Evolutionary conservation across 164 flowering plant genomes (phyloP).

Genomic region (Paratinospora sagittata): DNA sequence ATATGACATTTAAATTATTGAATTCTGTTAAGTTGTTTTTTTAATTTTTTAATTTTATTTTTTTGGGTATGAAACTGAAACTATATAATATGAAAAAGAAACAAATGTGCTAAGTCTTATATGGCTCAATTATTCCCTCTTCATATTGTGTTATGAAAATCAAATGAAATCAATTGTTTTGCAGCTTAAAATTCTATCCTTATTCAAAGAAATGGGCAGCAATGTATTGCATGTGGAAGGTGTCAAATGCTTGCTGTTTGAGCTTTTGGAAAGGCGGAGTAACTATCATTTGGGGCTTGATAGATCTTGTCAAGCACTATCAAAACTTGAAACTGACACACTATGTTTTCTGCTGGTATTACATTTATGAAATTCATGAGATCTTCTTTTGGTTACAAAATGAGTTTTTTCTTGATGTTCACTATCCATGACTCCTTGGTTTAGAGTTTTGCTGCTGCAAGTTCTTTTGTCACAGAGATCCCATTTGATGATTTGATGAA

Average conservation of each 20-base stretch:
- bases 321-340: conserved; percentile 47
- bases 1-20: neutral
- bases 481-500: conserved; percentile 35
- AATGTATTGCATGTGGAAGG: conserved; percentile 38
- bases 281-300: conserved; percentile 25
- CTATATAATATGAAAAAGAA: no score
- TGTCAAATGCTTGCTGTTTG: conserved; percentile 41
- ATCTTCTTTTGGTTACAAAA: conserved; percentile 1
- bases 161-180: conserved; percentile 13
- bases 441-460: conserved; percentile 39
- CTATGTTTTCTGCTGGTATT: conserved; percentile 79
- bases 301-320: conserved; percentile 31
- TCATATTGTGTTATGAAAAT: neutral
- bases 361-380: neutral
- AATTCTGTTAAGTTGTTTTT: neutral
- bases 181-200: conserved; percentile 63
- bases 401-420: neutral
- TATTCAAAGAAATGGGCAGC: conserved; percentile 59
- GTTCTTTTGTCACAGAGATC: conserved; percentile 24
- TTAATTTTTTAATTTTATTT: no score
- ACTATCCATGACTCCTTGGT: conserved; percentile 4
- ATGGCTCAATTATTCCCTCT: neutral
- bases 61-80: no score
- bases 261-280: conserved; percentile 51
- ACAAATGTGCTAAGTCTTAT: neutral